phyloP scores from a whole-genome alignment of 768 basidiomycete genomes.

The Psilocybe subaeruginosa region DNA sequence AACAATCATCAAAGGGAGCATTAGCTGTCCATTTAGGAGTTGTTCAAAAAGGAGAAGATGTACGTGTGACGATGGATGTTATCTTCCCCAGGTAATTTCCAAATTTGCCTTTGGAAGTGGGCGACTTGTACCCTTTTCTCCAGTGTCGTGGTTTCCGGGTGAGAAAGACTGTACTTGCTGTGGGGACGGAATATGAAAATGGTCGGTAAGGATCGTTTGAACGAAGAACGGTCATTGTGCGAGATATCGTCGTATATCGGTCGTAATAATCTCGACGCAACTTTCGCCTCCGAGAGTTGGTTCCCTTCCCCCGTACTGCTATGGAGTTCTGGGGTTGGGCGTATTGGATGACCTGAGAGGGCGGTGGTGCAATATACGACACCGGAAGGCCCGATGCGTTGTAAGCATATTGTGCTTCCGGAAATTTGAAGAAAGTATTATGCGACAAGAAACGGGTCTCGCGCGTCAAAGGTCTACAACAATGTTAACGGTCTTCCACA shows the following conservation, averaged over 20 bases:
- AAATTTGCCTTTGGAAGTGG: constrained; percentile 15
- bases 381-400: not conserved
- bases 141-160: constrained; percentile 13
- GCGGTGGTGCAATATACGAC: not conserved
- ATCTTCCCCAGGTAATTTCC: constrained; percentile 15
- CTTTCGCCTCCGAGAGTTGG: constrained; percentile 1
- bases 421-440: not conserved
- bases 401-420: not conserved
- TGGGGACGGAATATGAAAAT: not conserved
- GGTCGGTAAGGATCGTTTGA: constrained; percentile 5
- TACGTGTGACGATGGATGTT: constrained; percentile 13
- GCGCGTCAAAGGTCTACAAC: not conserved
- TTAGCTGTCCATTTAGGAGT: not conserved
- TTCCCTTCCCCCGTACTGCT: not conserved
- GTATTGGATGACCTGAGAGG: constrained; percentile 1
- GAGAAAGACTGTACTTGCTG: constrained; percentile 6
- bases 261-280: constrained; percentile 7
- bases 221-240: constrained; percentile 9
- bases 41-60: not conserved
- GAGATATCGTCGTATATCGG: constrained; percentile 11
- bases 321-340: constrained; percentile 1
- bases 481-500: not conserved
- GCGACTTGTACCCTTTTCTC: constrained; percentile 18
- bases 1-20: not conserved
- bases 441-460: not conserved